Base-by-base conservation (phyloP, 2,329 filamentous ascomycete species). In the Penicillium verrucosum region DNA sequence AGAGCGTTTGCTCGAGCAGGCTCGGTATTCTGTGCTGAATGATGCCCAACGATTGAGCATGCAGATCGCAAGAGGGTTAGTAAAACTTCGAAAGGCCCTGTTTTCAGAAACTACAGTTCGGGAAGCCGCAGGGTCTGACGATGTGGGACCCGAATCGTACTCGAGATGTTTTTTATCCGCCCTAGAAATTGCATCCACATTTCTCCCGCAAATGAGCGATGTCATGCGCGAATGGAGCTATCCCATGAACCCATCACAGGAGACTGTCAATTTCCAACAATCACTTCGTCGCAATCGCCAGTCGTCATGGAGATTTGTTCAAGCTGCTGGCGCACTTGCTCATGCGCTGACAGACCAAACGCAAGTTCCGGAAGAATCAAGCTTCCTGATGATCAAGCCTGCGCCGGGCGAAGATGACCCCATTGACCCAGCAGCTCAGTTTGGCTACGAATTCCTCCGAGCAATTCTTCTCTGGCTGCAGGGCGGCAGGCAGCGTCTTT, bases 391-490 rank as follows among this genome's bases (percentile, higher is more conserved):
- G 21, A 80, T 85, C 27, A 71, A 70, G 41, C 78, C 78, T 18
- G 78, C 81, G 0, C 70, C 77, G 45, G 70, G 74, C 23, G 75
- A 82, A 66, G 68, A 79, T 62, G 65, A 68, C 54, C 51, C 67
- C 34, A 65, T 77, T 21, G 65, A 75, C 12, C 61, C 63, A 8
- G 72, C 77, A 21, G 78, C 83, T 43, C 79, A 80, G 14, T 87
- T 87, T 65, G 78, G 78, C n/a, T 86, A 86, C 62, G 85, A 87
- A 61, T 87, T 88, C 62, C 63, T 87, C 27, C 85, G 84, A 66
- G 83, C 85, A 1, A 85, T 87, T 42, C 65, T 85, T 2, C 74
- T 87, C 1, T 88, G 84, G 82, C 71, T 87, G 2, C 82, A 85
- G 53, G 84, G 82, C 34, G 85, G 85, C 10, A 73, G 82, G 14